Conservation (phyloP, 768 basidiomycete species). For the Serendipita sp. region DNA sequence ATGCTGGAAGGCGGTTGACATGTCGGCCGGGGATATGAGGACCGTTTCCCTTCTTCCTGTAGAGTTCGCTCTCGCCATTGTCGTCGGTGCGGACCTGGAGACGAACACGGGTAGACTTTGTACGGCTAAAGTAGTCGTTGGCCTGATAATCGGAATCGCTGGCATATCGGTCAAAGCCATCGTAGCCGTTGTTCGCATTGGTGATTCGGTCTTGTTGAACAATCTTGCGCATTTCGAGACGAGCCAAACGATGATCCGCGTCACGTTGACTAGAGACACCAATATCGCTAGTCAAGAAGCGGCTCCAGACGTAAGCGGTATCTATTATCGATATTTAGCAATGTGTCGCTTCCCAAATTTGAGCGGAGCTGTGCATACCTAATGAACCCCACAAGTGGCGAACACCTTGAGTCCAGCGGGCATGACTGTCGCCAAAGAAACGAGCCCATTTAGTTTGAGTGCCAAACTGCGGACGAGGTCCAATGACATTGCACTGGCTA, state of each 20-base stretch:
- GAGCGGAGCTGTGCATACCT: constrained; percentile 2
- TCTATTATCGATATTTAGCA: background rate
- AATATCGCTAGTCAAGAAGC: constrained; percentile 14
- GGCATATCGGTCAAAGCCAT: background rate
- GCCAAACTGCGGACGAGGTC: constrained; percentile 10
- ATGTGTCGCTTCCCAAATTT: background rate
- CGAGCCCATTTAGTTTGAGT: constrained; percentile 10
- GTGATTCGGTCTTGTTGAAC: background rate
- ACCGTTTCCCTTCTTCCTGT: background rate
- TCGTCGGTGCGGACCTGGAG: background rate
- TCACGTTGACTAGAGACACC: constrained; percentile 7
- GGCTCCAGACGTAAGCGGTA: constrained; percentile 14
- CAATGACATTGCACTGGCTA: constrained; percentile 17
- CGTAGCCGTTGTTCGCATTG: background rate
- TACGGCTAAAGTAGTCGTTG: background rate
- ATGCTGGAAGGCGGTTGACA: background rate
- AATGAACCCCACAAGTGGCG: constrained; percentile 15
- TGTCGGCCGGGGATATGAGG: background rate
- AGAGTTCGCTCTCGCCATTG: background rate
- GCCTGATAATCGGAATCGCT: background rate
- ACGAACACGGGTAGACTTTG: background rate
- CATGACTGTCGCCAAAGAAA: constrained; percentile 14
- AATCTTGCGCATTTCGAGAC: background rate
- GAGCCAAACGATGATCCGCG: background rate
- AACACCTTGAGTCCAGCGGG: constrained; percentile 18